Conservation (phyloP, 208 protist genomes). For the Trypanosomatidae sp. region DNA sequence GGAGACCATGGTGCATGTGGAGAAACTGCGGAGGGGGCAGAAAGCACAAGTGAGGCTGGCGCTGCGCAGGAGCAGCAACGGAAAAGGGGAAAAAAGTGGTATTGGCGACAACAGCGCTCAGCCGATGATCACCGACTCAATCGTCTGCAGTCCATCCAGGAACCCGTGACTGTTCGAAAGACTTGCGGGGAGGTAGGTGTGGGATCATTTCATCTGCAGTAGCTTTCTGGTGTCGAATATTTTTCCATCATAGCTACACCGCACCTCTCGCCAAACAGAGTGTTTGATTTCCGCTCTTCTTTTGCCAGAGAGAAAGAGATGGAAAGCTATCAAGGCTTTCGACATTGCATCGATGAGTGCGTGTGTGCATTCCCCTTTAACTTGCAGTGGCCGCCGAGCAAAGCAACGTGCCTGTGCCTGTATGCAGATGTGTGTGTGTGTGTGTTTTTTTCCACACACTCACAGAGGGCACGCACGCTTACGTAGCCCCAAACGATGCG, state of each 20-base stretch:
- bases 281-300: not conserved
- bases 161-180: not conserved
- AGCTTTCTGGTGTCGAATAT: not conserved
- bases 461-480: not conserved
- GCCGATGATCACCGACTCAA: slow-evolving; percentile 1
- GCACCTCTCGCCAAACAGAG: not conserved
- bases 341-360: not conserved
- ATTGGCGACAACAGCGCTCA: not conserved
- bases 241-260: not conserved
- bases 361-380: not conserved
- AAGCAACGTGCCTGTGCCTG: not conserved
- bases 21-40: slow-evolving; percentile 1
- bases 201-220: not conserved
- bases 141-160: not conserved
- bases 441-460: not conserved
- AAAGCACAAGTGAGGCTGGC: not conserved
- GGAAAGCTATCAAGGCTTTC: not conserved
- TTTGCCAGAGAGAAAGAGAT: not conserved
- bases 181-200: not conserved
- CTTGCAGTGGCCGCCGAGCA: not conserved
- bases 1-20: slow-evolving; percentile 11
- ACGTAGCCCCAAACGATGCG: not conserved
- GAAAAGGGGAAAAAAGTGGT: not conserved
- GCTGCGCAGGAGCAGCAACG: slow-evolving; percentile 3
- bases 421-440: not conserved